Evolutionary conservation across 352 stramenopile genomes (phyloP).

Genomic region (Pythium phragmitis): DNA sequence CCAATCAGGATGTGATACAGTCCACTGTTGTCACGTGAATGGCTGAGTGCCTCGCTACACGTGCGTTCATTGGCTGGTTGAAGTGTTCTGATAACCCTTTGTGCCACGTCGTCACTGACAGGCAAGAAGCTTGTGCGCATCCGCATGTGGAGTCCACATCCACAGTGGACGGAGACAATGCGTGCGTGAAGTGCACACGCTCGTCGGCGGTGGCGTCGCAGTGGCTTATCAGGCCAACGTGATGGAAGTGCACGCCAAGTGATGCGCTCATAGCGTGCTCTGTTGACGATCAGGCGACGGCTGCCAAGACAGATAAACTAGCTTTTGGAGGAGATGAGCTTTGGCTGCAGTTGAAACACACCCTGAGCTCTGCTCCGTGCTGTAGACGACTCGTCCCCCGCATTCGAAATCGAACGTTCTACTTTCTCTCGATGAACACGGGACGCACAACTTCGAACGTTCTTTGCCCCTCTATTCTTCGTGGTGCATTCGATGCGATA

Average conservation of each 20-base stretch:
- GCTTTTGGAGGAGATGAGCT: too few relatives aligned
- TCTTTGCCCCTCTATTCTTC: too few relatives aligned
- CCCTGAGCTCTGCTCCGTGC: not conserved
- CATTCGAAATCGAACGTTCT: slow-evolving; percentile 4
- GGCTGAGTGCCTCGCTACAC: slow-evolving; percentile 6
- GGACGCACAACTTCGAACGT: too few relatives aligned
- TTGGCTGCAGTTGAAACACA: too few relatives aligned
- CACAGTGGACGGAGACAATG: not conserved
- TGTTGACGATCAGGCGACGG: slow-evolving; percentile 4
- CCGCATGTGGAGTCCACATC: not conserved
- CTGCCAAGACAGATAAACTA: not conserved
- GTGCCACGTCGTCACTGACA: not conserved
- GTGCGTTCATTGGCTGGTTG: slow-evolving; percentile 3
- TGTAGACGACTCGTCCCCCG: slow-evolving; percentile 3
- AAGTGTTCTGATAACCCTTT: slow-evolving; percentile 5
- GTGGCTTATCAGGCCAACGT: not conserved
- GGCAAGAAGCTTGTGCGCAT: not conserved
- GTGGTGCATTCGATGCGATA: too few relatives aligned
- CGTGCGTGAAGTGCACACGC: not conserved
- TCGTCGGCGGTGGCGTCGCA: not conserved
- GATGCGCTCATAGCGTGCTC: not conserved
- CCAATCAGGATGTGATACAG: not conserved
- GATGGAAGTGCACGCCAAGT: not conserved
- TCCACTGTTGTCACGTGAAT: slow-evolving; percentile 1
- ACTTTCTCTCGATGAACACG: too few relatives aligned